phyloP scores from a whole-genome alignment of 2,329 filamentous ascomycete genomes.

The Rhynchosporium secalis region DNA sequence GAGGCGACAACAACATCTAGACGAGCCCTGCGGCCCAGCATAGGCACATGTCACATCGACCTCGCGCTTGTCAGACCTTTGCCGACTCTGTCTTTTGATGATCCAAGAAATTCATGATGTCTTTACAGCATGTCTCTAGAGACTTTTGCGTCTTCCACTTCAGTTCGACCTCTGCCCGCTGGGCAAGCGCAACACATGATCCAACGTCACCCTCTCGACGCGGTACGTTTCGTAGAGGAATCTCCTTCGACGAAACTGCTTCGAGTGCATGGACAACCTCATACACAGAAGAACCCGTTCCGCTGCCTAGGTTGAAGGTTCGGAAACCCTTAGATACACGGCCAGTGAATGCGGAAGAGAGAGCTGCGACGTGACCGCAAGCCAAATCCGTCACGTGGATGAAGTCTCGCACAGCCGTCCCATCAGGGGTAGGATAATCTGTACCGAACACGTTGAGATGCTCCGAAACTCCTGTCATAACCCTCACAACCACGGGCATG shows the following conservation, averaged over 20 bases:
- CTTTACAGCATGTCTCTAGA: conserved; percentile 23
- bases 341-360: conserved; percentile 43
- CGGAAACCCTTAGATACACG: conserved; percentile 43
- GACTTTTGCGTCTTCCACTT: conserved; percentile 41
- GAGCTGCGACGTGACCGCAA: conserved; percentile 60
- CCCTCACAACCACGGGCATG: conserved; percentile 61
- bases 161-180: conserved; percentile 43
- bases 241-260: conserved; percentile 37
- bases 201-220: conserved; percentile 46
- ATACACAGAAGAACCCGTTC: conserved; percentile 45
- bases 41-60: background rate
- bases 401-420: conserved; percentile 65
- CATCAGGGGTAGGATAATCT: conserved; percentile 64
- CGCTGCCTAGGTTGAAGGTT: conserved; percentile 47
- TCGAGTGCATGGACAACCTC: conserved; percentile 45
- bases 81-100: conserved; percentile 12
- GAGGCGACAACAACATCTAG: background rate
- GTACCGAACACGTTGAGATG: conserved; percentile 60
- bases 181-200: conserved; percentile 44
- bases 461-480: conserved; percentile 54
- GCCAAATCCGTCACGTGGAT: conserved; percentile 66
- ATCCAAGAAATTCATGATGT: conserved; percentile 25
- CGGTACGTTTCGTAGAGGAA: conserved; percentile 41
- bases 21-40: background rate
- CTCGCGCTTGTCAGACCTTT: background rate